phyloP scores from a whole-genome alignment of 345 rosid genomes.

The Arabis alpina region DNA sequence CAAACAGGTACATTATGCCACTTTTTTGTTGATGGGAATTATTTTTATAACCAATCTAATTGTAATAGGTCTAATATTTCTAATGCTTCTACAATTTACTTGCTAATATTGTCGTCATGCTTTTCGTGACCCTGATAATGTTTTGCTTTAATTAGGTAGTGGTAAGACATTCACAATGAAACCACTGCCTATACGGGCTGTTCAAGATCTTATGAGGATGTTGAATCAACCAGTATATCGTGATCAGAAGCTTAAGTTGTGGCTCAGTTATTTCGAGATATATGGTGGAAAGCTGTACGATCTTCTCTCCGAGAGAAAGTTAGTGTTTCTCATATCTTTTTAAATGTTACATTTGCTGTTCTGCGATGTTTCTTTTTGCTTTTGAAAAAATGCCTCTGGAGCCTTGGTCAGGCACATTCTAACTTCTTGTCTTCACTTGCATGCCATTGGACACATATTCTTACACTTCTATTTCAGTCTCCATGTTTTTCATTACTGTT shows the following conservation, averaged over 20 bases:
- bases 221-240: conserved; percentile 85
- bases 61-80: conserved; percentile 12
- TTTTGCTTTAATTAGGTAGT: conserved; percentile 63
- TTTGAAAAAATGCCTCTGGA: conserved; percentile 3
- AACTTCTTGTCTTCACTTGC: conserved; percentile 10
- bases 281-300: conserved; percentile 97
- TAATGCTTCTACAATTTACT: neutral
- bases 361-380: neutral
- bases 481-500: conserved; percentile 1
- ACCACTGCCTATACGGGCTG: conserved; percentile 90
- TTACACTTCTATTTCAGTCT: conserved; percentile 5
- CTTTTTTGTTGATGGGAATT: conserved; percentile 10
- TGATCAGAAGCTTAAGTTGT: conserved; percentile 83
- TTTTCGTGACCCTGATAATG: conserved; percentile 17
- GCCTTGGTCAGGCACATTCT: neutral
- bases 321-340: conserved; percentile 40
- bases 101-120: conserved; percentile 9
- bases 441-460: conserved; percentile 7
- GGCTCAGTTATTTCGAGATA: conserved; percentile 98
- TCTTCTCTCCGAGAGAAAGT: conserved; percentile 93
- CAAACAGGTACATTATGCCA: conserved; percentile 74
- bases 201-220: conserved; percentile 81
- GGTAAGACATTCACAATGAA: conserved; percentile 99
- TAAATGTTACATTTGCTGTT: conserved; percentile 6
- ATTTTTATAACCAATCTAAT: neutral